Evolutionary conservation across 345 rosid species (phyloP).

Genomic region (Arabidopsis arenosa): DNA sequence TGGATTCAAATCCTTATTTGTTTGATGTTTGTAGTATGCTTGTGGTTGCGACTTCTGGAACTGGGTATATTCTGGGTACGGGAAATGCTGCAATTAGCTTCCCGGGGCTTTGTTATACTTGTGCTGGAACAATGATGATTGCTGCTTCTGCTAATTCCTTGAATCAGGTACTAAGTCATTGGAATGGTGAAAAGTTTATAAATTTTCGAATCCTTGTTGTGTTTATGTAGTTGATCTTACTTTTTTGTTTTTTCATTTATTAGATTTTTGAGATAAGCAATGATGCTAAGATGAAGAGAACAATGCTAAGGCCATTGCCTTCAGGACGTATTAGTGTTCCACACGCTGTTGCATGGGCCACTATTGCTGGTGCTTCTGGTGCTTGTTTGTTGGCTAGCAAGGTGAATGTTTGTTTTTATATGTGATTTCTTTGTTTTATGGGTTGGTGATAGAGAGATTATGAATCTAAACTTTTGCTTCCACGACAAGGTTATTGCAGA

Average conservation of each 20-base stretch:
- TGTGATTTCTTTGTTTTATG: neutral
- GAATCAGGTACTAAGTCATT: conserved; percentile 64
- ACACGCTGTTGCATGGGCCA: conserved; percentile 85
- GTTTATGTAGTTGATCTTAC: conserved; percentile 1
- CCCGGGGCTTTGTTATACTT: conserved; percentile 85
- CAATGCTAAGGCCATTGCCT: conserved; percentile 84
- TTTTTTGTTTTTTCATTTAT: neutral
- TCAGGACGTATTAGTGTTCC: conserved; percentile 70
- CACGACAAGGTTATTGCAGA: conserved; percentile 83
- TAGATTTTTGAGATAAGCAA: conserved; percentile 84
- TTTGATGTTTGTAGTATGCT: conserved; percentile 64
- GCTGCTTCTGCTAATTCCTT: conserved; percentile 96
- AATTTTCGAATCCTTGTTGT: conserved; percentile 3
- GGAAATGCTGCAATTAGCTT: conserved; percentile 67
- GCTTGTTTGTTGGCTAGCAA: conserved; percentile 75
- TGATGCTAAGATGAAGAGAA: conserved; percentile 96
- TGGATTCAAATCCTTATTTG: neutral
- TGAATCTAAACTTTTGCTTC: conserved; percentile 49
- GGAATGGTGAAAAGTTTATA: neutral
- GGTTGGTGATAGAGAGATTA: neutral
- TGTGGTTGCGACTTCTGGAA: conserved; percentile 97
- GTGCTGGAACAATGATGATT: conserved; percentile 97
- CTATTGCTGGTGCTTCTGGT: conserved; percentile 76
- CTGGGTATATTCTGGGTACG: conserved; percentile 86
- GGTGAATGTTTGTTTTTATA: conserved; percentile 54